Conservation (phyloP, 23 red algal genomes). For the Agarophyton chilense region DNA sequence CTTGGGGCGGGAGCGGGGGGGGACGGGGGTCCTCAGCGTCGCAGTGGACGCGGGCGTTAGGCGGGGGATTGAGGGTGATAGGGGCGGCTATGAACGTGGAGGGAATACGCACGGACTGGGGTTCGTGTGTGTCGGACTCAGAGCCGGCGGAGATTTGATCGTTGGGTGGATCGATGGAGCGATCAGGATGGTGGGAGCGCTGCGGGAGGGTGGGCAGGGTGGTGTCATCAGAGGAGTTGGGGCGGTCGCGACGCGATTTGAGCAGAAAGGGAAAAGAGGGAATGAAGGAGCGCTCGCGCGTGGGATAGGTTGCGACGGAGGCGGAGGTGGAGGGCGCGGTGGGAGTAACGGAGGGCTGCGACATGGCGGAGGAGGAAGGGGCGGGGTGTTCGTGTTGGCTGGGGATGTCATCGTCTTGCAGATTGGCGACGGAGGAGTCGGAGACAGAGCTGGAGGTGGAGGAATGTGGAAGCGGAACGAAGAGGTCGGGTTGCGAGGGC, state of each 20-base stretch:
- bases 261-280: slow-evolving; percentile 69
- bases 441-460: slow-evolving; percentile 13
- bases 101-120: slow-evolving; percentile 2
- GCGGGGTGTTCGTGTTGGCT: neutral
- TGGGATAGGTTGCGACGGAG: neutral
- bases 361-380: neutral
- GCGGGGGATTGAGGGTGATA: neutral
- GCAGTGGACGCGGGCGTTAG: neutral
- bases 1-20: neutral
- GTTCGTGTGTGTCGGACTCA: slow-evolving; percentile 45
- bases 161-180: neutral
- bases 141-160: slow-evolving; percentile 39
- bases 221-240: slow-evolving; percentile 18
- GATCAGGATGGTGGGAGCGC: neutral
- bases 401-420: neutral
- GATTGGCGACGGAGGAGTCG: slow-evolving; percentile 29
- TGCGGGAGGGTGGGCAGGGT: neutral
- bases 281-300: slow-evolving; percentile 5
- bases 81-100: neutral
- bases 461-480: neutral
- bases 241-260: slow-evolving; percentile 5
- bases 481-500: neutral
- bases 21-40: slow-evolving; percentile 15
- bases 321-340: neutral
- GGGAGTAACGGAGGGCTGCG: neutral